Conservation (phyloP, 2,329 filamentous ascomycete species). For the Aspergillus tubingensis region DNA sequence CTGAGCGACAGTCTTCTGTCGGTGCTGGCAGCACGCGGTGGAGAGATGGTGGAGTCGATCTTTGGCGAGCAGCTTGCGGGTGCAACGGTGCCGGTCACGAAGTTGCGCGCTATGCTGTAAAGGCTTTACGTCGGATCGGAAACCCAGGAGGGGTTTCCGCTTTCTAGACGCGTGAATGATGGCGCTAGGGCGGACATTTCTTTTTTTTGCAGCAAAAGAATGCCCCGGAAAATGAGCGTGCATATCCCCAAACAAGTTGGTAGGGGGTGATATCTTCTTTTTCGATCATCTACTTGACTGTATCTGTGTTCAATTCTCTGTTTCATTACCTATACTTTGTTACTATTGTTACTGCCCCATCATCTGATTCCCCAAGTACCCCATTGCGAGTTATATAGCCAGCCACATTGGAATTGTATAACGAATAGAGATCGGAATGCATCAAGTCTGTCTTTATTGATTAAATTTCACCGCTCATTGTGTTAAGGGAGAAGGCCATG, state of each 20-base stretch:
- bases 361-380: not conserved
- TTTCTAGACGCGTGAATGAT: conserved; percentile 11
- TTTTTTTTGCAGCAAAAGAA: not conserved
- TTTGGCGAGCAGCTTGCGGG: conserved; percentile 55
- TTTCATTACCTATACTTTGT: not conserved
- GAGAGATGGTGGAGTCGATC: conserved; percentile 75
- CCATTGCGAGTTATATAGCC: not conserved
- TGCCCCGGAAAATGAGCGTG: not conserved
- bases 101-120: conserved; percentile 37
- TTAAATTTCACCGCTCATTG: not conserved
- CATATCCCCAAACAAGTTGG: not conserved
- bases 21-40: conserved; percentile 72
- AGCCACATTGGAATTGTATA: not conserved
- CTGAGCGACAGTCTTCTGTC: conserved; percentile 81
- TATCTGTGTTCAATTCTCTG: not conserved
- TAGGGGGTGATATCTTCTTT: not conserved
- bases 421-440: conserved; percentile 1
- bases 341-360: not conserved
- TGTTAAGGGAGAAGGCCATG: not conserved
- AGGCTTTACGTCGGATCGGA: not conserved
- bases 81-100: conserved; percentile 35
- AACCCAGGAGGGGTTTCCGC: conserved; percentile 1
- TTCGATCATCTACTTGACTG: not conserved
- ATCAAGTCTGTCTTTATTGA: not conserved
- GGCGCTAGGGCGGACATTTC: conserved; percentile 7